Evolutionary conservation across 176 grass and related monocot genomes (phyloP), one percentile per base, ranked within the genome.

Genomic region (Ensete glaucum): DNA sequence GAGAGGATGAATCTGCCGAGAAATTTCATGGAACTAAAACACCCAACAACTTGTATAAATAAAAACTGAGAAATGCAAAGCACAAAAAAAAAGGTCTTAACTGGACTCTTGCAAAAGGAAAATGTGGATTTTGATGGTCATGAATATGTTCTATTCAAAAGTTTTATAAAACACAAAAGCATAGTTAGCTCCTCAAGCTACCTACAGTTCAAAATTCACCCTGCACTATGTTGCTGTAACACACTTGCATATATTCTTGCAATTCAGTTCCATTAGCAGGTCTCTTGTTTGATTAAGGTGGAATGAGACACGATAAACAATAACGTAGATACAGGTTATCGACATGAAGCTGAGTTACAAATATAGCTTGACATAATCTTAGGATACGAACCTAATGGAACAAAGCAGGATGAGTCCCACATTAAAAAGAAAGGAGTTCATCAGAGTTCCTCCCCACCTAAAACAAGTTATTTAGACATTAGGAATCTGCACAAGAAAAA

Each of bases 361-460:
- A 52, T 17, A 24, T 64, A 16, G 23, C 79, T 50, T 43, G 34
- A 43, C 34, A 43, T 43, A 43, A 43, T 43, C 34, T 43, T 79
- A 2, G 8, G 26, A 16, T 66, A 20, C 67, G 74, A 69, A 99
- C 96, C 96, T 99, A 79, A 99, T 95, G 64, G 96, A 99, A 67
- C 96, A 95, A 63, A 99, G 96, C 81, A 99, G 91, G 73, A 99
- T 94, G 12, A 99, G 87, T 13, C 85, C 96, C 64, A 99, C 96
- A 85, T 99, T 99, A 78, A 99, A 99, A 49, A 99, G 86, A 77
- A 99, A 99, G 2, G 96, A 99, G 67, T 99, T 99, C 96, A 99
- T 99, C 19, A 99, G 76, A 27, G 96, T 99, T 71, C 78, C 96
- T 76, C 91, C 91, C 96, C 96, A 99, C 85, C 96, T 99, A 78